These are phyloP conservation scores for Salix viminalis DNA, from an alignment of 345 rosid genomes.

Conservation along the genomic window DNA sequence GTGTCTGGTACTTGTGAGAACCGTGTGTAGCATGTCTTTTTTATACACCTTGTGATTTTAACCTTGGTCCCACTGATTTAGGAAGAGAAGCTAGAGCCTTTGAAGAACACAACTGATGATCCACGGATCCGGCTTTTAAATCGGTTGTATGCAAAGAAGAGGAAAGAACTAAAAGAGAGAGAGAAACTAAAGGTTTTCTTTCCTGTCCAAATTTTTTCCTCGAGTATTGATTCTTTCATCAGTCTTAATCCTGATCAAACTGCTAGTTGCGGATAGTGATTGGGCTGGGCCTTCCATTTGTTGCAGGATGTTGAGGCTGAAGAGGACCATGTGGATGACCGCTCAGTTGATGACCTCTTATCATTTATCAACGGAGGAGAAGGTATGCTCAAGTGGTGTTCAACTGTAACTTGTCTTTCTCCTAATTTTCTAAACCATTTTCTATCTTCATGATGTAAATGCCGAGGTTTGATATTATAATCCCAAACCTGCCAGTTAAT, in stretches of 20 bases:
- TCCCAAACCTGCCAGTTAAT: background rate
- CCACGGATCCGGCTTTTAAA: slow-evolving; percentile 83
- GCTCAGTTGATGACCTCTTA: slow-evolving; percentile 86
- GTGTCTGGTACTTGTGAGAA: slow-evolving; percentile 34
- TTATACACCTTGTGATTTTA: background rate
- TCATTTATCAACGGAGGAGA: slow-evolving; percentile 73
- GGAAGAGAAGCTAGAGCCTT: slow-evolving; percentile 96
- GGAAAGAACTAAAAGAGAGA: slow-evolving; percentile 79
- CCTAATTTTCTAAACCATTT: background rate
- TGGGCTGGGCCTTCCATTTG: slow-evolving; percentile 5
- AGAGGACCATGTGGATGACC: slow-evolving; percentile 69
- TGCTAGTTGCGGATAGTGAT: background rate
- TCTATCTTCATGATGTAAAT: background rate
- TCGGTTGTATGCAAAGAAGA: slow-evolving; percentile 73
- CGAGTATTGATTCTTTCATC: background rate
- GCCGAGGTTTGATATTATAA: background rate
- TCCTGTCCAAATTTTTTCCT: background rate
- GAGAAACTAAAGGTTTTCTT: slow-evolving; percentile 63
- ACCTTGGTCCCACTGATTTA: slow-evolving; percentile 18
- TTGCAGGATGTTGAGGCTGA: slow-evolving; percentile 62
- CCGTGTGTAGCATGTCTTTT: background rate
- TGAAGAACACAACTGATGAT: slow-evolving; percentile 78
- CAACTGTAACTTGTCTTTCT: background rate
- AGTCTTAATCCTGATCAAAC: background rate
- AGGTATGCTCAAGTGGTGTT: slow-evolving; percentile 33